These are phyloP conservation scores for Stropharia rugosoannulata DNA, from an alignment of 768 basidiomycete species.

Conservation along the genomic window DNA sequence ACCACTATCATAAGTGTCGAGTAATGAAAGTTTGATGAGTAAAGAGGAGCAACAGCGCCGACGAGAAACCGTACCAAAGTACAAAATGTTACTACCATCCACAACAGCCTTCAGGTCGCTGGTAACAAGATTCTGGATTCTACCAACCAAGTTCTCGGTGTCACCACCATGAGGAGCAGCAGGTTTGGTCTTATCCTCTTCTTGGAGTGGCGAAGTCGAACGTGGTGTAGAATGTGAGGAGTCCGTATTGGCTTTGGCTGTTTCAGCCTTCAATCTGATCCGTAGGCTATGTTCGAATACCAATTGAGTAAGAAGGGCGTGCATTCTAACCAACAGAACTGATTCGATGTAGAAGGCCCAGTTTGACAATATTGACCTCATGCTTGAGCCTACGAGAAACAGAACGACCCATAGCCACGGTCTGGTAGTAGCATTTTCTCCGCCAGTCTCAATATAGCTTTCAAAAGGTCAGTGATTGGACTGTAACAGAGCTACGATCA, in stretches of 20 bases:
- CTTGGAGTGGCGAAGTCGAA: neutral
- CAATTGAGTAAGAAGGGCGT: constrained; percentile 44
- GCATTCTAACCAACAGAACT: constrained; percentile 36
- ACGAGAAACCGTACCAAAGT: constrained; percentile 15
- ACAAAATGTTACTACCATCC: constrained; percentile 32
- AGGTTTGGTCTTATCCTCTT: neutral
- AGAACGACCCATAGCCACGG: constrained; percentile 44
- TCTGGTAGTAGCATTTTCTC: constrained; percentile 43
- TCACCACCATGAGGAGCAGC: constrained; percentile 9
- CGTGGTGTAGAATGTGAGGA: neutral
- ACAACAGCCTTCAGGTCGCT: constrained; percentile 50
- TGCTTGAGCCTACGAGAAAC: constrained; percentile 46
- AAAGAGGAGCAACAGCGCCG: too few species aligned
- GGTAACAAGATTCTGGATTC: constrained; percentile 75
- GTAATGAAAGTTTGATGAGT: neutral
- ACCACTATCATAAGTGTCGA: constrained; percentile 20
- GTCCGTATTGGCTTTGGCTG: neutral
- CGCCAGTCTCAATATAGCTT: constrained; percentile 57
- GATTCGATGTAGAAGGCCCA: constrained; percentile 51
- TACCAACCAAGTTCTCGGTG: constrained; percentile 57
- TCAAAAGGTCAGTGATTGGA: neutral
- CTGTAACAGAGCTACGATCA: neutral
- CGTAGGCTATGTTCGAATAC: constrained; percentile 51
- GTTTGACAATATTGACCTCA: constrained; percentile 45
- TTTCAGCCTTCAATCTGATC: constrained; percentile 55